A percentile compares a stretch with the other conserved stretches of the same genome.
Evolutionary conservation across 2,329 filamentous ascomycete genomes (phyloP).

Genomic region (Phaeosphaeria sp.): DNA sequence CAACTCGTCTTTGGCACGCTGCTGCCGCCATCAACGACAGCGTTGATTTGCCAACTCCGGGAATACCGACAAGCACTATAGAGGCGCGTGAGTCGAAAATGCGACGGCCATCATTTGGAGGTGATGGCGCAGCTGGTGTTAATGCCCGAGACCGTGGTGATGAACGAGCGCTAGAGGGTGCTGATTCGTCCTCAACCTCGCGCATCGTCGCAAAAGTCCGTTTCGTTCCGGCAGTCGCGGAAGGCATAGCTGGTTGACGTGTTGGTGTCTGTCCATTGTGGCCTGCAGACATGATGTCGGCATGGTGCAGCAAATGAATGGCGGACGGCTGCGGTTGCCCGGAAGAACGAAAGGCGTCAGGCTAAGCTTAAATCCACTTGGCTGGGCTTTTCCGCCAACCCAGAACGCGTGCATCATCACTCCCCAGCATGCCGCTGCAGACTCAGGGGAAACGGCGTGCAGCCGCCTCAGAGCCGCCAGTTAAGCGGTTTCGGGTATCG

Average conservation of each 20-base stretch:
- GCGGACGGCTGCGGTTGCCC: slow-evolving; percentile 2
- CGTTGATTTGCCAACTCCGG: slow-evolving; percentile 78
- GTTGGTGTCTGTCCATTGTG: slow-evolving; percentile 4
- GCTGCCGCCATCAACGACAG: slow-evolving; percentile 76
- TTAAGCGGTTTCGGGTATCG: slow-evolving; percentile 67
- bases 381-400: slow-evolving; percentile 10
- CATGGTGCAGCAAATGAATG: slow-evolving; percentile 8
- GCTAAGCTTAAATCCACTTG: slow-evolving; percentile 1
- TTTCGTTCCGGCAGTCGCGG: slow-evolving; percentile 35
- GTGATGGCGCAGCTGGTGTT: slow-evolving; percentile 27
- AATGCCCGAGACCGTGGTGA: slow-evolving; percentile 7
- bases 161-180: slow-evolving; percentile 17
- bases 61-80: slow-evolving; percentile 74
- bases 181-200: slow-evolving; percentile 21
- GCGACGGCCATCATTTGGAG: slow-evolving; percentile 33
- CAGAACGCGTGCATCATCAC: not conserved
- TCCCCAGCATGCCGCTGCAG: slow-evolving; percentile 3
- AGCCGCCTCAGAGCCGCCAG: slow-evolving; percentile 20
- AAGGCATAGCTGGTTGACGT: slow-evolving; percentile 27
- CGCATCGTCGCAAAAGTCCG: slow-evolving; percentile 35
- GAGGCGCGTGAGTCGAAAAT: slow-evolving; percentile 68
- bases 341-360: not conserved
- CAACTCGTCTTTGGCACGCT: slow-evolving; percentile 69
- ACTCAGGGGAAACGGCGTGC: slow-evolving; percentile 26
- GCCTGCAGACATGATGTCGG: slow-evolving; percentile 5